A percentile compares a stretch with the other conserved stretches of the same genome.
phyloP scores from a whole-genome alignment of 768 basidiomycete genomes.

The Omphalotus guepiniiformis region DNA sequence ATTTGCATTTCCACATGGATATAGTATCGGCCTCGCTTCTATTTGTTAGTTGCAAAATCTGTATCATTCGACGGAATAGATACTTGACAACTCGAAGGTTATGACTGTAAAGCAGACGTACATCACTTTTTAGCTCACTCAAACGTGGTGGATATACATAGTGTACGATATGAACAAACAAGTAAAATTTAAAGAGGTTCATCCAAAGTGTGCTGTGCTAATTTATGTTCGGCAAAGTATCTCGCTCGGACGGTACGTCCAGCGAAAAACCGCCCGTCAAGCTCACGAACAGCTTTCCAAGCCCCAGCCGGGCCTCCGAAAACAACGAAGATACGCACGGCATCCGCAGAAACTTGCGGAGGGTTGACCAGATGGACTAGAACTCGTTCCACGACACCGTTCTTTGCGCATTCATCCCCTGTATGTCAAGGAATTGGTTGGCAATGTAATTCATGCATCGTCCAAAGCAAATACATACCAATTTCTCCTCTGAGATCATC shows the following conservation, averaged over 20 bases:
- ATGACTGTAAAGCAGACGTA: too few relatives aligned
- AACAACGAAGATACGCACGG: slow-evolving; percentile 86
- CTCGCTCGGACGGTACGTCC: slow-evolving; percentile 78
- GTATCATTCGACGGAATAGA: too few relatives aligned
- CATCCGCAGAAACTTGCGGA: slow-evolving; percentile 61
- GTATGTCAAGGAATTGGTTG: not conserved
- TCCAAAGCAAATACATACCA: slow-evolving; percentile 62
- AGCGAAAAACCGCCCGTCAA: slow-evolving; percentile 91
- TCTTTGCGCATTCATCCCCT: slow-evolving; percentile 92
- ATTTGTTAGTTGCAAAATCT: too few relatives aligned
- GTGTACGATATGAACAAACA: too few relatives aligned
- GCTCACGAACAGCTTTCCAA: slow-evolving; percentile 92
- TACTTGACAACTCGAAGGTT: too few relatives aligned
- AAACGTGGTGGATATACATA: too few relatives aligned
- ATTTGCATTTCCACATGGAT: too few relatives aligned
- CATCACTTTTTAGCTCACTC: too few relatives aligned
- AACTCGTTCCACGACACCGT: slow-evolving; percentile 89
- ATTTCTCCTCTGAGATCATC: slow-evolving; percentile 86
- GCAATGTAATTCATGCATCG: not conserved
- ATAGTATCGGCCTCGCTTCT: too few relatives aligned
- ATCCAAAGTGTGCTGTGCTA: slow-evolving; percentile 46
- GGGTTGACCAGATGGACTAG: slow-evolving; percentile 77
- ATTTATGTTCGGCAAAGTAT: slow-evolving; percentile 79
- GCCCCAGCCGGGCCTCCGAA: slow-evolving; percentile 92
- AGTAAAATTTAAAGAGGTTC: slow-evolving; percentile 22